Conservation (phyloP, 106 monocot species). For the Dendrobium catenatum region DNA sequence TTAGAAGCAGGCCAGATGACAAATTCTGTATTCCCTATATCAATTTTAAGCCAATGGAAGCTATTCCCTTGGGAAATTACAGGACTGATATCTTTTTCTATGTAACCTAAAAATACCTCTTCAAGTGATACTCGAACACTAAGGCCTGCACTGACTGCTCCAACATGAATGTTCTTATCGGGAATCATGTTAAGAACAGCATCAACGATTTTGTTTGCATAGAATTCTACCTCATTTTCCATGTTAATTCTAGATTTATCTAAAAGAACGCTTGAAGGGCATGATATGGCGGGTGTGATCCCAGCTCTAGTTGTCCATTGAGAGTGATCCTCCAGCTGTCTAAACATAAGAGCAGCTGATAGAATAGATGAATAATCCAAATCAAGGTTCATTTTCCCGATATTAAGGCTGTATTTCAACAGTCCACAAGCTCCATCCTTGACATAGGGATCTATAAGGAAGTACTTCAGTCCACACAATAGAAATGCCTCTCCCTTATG, state of each 20-base stretch:
- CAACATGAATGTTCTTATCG: slow-evolving; percentile 34
- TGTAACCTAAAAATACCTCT: background rate
- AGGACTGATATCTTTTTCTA: slow-evolving; percentile 5
- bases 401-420: slow-evolving; percentile 31
- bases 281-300: slow-evolving; percentile 11
- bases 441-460: slow-evolving; percentile 24
- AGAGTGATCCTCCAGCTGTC: slow-evolving; percentile 21
- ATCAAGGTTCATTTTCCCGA: slow-evolving; percentile 59
- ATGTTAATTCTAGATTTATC: slow-evolving; percentile 17
- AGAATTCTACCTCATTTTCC: slow-evolving; percentile 27
- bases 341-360: slow-evolving; percentile 20
- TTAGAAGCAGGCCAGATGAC: slow-evolving; percentile 41
- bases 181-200: slow-evolving; percentile 36
- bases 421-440: slow-evolving; percentile 14
- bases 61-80: slow-evolving; percentile 9
- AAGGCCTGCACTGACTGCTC: slow-evolving; percentile 34
- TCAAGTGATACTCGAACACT: slow-evolving; percentile 36
- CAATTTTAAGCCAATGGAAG: slow-evolving; percentile 24
- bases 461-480: slow-evolving; percentile 41
- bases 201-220: slow-evolving; percentile 23
- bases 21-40: slow-evolving; percentile 41
- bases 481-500: slow-evolving; percentile 37
- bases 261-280: slow-evolving; percentile 5
- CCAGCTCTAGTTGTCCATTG: slow-evolving; percentile 15
- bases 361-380: slow-evolving; percentile 38